These are phyloP conservation scores for Ascosphaera apis DNA, from an alignment of 2,329 filamentous ascomycete genomes.

Conservation along the genomic window DNA sequence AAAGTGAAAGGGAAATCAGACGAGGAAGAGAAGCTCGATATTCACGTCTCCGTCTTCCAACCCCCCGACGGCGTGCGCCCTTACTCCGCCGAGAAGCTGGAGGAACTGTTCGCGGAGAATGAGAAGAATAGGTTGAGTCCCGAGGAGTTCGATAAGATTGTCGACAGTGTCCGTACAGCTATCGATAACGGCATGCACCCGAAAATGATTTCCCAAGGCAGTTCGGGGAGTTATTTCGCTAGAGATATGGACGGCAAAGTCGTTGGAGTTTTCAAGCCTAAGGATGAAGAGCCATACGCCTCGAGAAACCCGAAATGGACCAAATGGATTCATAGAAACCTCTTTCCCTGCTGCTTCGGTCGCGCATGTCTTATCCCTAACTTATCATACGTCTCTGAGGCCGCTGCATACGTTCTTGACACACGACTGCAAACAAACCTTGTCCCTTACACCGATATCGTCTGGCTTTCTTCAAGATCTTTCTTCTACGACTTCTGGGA, in stretches of 20 bases:
- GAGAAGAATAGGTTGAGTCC: conserved; percentile 42
- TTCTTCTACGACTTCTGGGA: conserved; percentile 99
- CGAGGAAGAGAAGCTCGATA: conserved; percentile 75
- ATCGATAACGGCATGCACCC: conserved; percentile 84
- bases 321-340: conserved; percentile 95
- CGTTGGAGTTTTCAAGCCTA: conserved; percentile 94
- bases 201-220: conserved; percentile 89
- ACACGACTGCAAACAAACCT: conserved; percentile 71
- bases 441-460: conserved; percentile 90
- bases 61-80: conserved; percentile 71
- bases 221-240: conserved; percentile 95
- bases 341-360: conserved; percentile 95
- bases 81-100: conserved; percentile 50
- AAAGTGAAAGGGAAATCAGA: conserved; percentile 48
- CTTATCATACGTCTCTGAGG: conserved; percentile 91
- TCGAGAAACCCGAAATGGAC: conserved; percentile 98
- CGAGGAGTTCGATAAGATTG: conserved; percentile 62
- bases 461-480: conserved; percentile 81
- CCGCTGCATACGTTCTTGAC: conserved; percentile 87
- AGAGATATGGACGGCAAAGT: conserved; percentile 79
- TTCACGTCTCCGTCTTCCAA: conserved; percentile 93
- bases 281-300: conserved; percentile 95
- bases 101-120: conserved; percentile 32
- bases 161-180: conserved; percentile 72
- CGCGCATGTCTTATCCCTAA: conserved; percentile 92